Evolutionary conservation across 768 basidiomycete genomes (phyloP), one percentile per base, ranked within the genome.

Genomic region (Vararia minispora): DNA sequence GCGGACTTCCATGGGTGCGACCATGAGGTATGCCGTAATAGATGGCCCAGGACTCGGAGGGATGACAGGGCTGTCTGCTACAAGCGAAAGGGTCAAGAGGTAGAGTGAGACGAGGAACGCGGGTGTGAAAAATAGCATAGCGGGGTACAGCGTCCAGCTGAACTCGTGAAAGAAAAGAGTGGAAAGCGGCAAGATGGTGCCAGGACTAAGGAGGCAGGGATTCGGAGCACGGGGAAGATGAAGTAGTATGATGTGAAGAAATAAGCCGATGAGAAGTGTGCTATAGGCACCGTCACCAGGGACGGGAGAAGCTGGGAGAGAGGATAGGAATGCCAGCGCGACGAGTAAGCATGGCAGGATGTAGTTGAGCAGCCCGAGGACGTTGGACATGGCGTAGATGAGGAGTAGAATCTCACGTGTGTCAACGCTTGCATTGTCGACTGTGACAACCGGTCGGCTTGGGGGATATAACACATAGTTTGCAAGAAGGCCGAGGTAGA

Each of bases 1-100:
- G 14, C 74, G 62, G 0, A 68, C 69, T 50, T 71, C 63, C 52
- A 70, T 63, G 2, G 76, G 74, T 2, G 70, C 55, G 7, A 59
- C 55, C 12, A 49, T 29, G 22, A 48, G 17, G 5, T 46, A 32
- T 28, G 37, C 35, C 24, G 46, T 32, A 27, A 46, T 33, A 6
- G 48, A 42, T 11, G 41, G 7, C 12, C 16, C 33, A 23, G 39
- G 21, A 11, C 6, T 35, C 7, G 27, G 7, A 5, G 5, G 11
- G 18, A 33, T 7, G 16, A 28, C 13, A 17, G n/a, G 20, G 1
- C 54, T 55, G 39, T 72, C 68, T 9, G 53, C 52, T n/a, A n/a
- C n/a, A 16, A 79, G 52, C 0, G 76, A 70, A 16, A 61, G 47
- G 2, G 72, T 75, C 18, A 77, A 47, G 26, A 73, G 57, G 44